phyloP scores from a whole-genome alignment of 1,139 yeast species.

The Scheffersomyces stambukii region DNA sequence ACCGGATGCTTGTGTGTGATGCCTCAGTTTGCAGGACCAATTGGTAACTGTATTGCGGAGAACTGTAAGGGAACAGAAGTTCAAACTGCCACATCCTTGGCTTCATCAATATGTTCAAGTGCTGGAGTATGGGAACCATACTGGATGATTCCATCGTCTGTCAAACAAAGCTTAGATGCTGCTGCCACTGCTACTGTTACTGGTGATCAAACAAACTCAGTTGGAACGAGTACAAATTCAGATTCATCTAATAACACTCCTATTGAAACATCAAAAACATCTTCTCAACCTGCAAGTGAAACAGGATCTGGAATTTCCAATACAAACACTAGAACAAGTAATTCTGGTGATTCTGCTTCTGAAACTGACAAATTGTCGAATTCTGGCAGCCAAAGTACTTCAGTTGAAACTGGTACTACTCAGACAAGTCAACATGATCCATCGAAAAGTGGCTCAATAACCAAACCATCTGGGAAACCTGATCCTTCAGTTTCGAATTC shows the following conservation, averaged over 20 bases:
- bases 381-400: too few species aligned
- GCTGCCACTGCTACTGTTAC: conserved; percentile 4
- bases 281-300: background rate
- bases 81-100: conserved; percentile 31
- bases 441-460: background rate
- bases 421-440: too few species aligned
- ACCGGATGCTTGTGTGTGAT: conserved; percentile 33
- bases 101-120: conserved; percentile 29
- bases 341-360: background rate
- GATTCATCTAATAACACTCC: background rate
- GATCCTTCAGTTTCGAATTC: background rate
- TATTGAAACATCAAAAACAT: conserved; percentile 1
- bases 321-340: background rate
- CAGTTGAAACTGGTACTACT: too few species aligned
- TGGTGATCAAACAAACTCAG: conserved; percentile 4
- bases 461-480: background rate
- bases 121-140: conserved; percentile 37
- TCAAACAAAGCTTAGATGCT: conserved; percentile 22
- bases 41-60: conserved; percentile 25
- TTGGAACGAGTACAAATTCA: conserved; percentile 2
- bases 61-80: conserved; percentile 32
- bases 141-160: conserved; percentile 34
- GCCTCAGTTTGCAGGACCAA: conserved; percentile 22
- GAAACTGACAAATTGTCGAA: too few species aligned
- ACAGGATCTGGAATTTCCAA: background rate